These are phyloP conservation scores for Flaveria brownii DNA, from an alignment of 129 eudicot genomes.

Conservation along the genomic window DNA sequence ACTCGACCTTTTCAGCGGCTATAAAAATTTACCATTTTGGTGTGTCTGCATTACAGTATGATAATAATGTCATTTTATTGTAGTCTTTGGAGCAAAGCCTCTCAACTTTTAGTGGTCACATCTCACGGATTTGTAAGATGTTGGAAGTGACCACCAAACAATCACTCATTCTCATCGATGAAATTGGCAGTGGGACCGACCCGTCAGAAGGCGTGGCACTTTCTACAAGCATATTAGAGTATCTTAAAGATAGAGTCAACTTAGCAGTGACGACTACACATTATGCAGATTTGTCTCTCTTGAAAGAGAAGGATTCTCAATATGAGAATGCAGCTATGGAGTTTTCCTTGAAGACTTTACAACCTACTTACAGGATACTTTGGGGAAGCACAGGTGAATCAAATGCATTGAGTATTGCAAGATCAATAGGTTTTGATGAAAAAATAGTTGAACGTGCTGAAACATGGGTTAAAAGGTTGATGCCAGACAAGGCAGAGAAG, in stretches of 20 bases:
- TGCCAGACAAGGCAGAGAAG: constrained; percentile 79
- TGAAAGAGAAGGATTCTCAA: constrained; percentile 62
- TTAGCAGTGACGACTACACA: constrained; percentile 93
- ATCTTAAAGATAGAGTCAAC: constrained; percentile 69
- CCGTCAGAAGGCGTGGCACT: constrained; percentile 99
- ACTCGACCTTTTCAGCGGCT: no score
- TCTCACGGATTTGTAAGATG: constrained; percentile 70
- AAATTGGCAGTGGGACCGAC: constrained; percentile 97
- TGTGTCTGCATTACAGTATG: constrained; percentile 4
- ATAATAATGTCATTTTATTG: constrained; percentile 23
- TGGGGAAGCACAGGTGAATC: constrained; percentile 97
- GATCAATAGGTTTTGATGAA: constrained; percentile 73
- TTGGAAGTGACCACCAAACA: constrained; percentile 72
- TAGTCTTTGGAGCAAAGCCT: constrained; percentile 93
- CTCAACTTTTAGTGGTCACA: constrained; percentile 97
- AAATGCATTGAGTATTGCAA: constrained; percentile 86
- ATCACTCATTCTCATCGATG: constrained; percentile 91
- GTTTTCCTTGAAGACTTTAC: constrained; percentile 73
- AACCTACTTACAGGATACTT: constrained; percentile 84
- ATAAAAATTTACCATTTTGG: background rate
- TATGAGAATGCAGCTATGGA: constrained; percentile 98
- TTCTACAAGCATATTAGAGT: constrained; percentile 86
- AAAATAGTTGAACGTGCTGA: constrained; percentile 66
- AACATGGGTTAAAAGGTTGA: constrained; percentile 69
- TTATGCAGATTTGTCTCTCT: constrained; percentile 81